Evolutionary conservation across 371 early-diverging fungal genomes (phyloP), one percentile per base, ranked within the genome.

Genomic region (Lichtheimia hyalospora): DNA sequence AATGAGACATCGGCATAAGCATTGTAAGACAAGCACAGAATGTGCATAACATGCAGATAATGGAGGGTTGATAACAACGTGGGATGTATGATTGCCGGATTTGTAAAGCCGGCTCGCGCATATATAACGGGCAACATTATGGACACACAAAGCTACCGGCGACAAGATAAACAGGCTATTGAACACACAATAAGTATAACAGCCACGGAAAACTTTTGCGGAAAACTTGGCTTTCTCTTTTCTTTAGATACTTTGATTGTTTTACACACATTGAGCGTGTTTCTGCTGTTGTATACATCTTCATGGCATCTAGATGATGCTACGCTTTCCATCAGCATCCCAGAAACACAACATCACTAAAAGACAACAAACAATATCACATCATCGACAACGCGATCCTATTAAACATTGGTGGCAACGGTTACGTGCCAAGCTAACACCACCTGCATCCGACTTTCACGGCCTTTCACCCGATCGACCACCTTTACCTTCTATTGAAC

Each of bases 381-480:
- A 27, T 5, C 24, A 51, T 15, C 51, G 16, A 15, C 51, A 51
- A 4, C 20, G 50, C 50, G 16, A 16, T 28, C 42, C 15, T 10
- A 41, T 55, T 43, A 46, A 40, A 24, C 20, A 43, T 15, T 57
- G 34, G 34, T 57, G 48, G 49, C n/a, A 51, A 13, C 39, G 56
- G 3, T 7, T 55, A 14, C 56, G 56, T 7, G 41, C 41, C 16
- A 43, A 39, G 14, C 41, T 55, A 24, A 21, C 56, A 6, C 24
- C 56, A 44, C 41, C 23, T 3, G 24, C 50, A 18, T 51, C 24
- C 1, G 28, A 49, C 25, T 61, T 54, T 25, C 55, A 48, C 15
- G 54, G 49, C 16, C 34, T 61, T 3, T 61, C 61, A 16, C 61
- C 61, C 2, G 49, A 61, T 49, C 25, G 49, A 12, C 61, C 61